phyloP scores from a whole-genome alignment of 768 basidiomycete genomes.

The Mycena pura region DNA sequence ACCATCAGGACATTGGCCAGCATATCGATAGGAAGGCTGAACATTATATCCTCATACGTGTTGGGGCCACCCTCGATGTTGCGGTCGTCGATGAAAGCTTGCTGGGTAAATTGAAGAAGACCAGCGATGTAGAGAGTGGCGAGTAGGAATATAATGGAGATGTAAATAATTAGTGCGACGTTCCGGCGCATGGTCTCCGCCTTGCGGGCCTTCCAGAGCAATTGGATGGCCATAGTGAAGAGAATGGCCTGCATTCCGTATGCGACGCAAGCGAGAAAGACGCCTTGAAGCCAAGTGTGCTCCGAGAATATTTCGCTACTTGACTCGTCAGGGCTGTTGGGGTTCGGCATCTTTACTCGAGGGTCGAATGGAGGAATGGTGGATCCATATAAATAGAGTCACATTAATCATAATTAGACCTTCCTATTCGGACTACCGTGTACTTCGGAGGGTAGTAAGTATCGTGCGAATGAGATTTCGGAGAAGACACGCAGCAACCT shows the following conservation, averaged over 20 bases:
- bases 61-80: conserved; percentile 40
- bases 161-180: conserved; percentile 3
- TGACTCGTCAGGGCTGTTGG: not conserved
- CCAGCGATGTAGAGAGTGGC: conserved; percentile 27
- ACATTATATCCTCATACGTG: conserved; percentile 30
- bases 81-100: conserved; percentile 39
- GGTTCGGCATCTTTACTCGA: no score
- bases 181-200: not conserved
- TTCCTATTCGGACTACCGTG: no score
- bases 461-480: no score
- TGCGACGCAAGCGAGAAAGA: conserved; percentile 10
- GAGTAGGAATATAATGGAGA: conserved; percentile 14
- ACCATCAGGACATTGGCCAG: conserved; percentile 27
- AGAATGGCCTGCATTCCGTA: conserved; percentile 22
- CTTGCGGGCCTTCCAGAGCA: conserved; percentile 2
- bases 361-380: no score
- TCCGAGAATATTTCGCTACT: conserved; percentile 14
- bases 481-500: no score
- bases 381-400: no score
- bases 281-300: conserved; percentile 27
- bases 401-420: no score
- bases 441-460: no score
- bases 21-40: conserved; percentile 24
- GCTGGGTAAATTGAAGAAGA: conserved; percentile 28
- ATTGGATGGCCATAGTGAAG: conserved; percentile 1